These are phyloP conservation scores for Protomyces gravidus DNA, from an alignment of 1,139 yeast species.

Conservation along the genomic window DNA sequence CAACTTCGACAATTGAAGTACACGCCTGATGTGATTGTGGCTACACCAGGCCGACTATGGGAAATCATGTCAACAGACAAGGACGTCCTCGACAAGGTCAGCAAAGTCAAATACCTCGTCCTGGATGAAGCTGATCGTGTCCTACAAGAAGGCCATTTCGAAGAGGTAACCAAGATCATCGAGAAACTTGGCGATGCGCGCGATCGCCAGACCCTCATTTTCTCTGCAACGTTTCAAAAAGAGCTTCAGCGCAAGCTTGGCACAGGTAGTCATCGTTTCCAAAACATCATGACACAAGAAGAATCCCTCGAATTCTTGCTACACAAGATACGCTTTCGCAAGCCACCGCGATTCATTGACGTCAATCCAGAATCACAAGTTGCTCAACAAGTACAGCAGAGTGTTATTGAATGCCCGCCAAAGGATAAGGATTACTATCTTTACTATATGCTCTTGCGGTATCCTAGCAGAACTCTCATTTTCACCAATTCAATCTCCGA, in stretches of 20 bases:
- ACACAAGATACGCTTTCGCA: constrained; percentile 42
- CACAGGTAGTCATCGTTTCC: constrained; percentile 36
- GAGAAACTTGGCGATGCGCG: constrained; percentile 47
- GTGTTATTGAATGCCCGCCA: constrained; percentile 86
- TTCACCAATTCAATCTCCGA: constrained; percentile 93
- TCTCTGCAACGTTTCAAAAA: constrained; percentile 87
- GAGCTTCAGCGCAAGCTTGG: constrained; percentile 70
- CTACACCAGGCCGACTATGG: constrained; percentile 92
- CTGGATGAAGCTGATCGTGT: constrained; percentile 97
- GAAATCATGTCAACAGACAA: constrained; percentile 60
- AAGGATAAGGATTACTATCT: constrained; percentile 83
- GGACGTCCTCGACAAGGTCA: constrained; percentile 49
- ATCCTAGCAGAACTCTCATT: constrained; percentile 84
- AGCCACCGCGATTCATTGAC: constrained; percentile 60
- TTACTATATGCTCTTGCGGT: constrained; percentile 79
- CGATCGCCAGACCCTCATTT: constrained; percentile 86
- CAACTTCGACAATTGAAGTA: constrained; percentile 73
- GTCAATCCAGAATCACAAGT: constrained; percentile 83
- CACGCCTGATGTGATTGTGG: constrained; percentile 80
- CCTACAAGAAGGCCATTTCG: constrained; percentile 93
- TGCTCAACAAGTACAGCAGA: constrained; percentile 71
- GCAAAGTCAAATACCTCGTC: constrained; percentile 65
- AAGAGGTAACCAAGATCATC: constrained; percentile 78
- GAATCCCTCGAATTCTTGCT: constrained; percentile 43
- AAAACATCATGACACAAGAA: constrained; percentile 34